Evolutionary conservation across 331 rosid species (phyloP), one percentile per base, ranked within the genome.

Genomic region (Saraca asoca): DNA sequence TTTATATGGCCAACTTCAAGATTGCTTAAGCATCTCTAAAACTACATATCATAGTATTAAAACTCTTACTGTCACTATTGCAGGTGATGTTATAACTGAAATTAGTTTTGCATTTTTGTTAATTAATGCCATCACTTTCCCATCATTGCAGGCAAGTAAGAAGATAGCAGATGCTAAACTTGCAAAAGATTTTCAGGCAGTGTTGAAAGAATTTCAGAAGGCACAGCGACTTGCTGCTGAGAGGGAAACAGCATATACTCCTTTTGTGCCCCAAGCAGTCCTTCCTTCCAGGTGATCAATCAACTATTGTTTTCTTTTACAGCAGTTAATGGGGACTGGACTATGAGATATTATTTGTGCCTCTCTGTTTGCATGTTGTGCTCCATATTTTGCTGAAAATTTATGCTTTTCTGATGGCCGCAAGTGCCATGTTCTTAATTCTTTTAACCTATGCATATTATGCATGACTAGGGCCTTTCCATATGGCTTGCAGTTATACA

Each of bases 91-190:
- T 51, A 54, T 51, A 34, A 39, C 2, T 53, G 13, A 12, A 44
- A 20, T 7, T 68, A 20, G 42, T 54, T 12, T 58, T 71, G 11
- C 69, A 12, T 60, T 2, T 35, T 58, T 46, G 17, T 14, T 55
- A 68, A 14, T 44, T n/a, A 20, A 18, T 34, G 50, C 46, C 41
- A 64, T 55, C 42, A 41, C 10, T 49, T 62, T 56, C 31, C 46
- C 18, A 19, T 69, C 48, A 71, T 55, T 81, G 71, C 82, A 93
- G 98, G 81, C 90, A 15, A 93, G 82, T 81, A 90, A 93, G 89
- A 93, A 93, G 83, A 82, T 89, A 79, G 91, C 96, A 8, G 98
- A 93, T 85, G 96, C 95, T 53, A 93, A 93, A 78, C 93, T 93
- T 69, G 98, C 98, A 5, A 93, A 87, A 79, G 96, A 93, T 75